Conservation (phyloP, 2,329 filamentous ascomycete genomes). For the Alternaria burnsii region DNA sequence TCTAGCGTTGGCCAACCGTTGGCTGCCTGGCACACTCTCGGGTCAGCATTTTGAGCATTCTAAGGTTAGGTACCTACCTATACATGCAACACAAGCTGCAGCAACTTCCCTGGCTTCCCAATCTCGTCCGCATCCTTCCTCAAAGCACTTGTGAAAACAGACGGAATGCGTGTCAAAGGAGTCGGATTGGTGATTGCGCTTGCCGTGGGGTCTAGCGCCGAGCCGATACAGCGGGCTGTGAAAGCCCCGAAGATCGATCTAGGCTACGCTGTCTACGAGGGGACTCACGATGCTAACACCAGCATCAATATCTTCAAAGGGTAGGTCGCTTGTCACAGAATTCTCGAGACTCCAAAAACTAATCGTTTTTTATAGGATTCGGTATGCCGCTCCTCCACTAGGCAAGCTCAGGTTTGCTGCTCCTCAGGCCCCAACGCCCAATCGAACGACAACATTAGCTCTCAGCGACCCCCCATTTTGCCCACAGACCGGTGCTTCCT, state of each 20-base stretch:
- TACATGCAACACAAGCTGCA: background rate
- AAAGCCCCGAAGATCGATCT: constrained; percentile 41
- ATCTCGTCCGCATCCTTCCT: background rate
- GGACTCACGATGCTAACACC: constrained; percentile 32
- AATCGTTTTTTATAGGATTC: constrained; percentile 35
- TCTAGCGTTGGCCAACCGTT: background rate
- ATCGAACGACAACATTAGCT: constrained; percentile 53
- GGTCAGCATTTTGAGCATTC: background rate
- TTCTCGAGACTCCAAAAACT: background rate
- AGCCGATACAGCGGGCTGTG: constrained; percentile 33
- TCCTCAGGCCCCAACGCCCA: constrained; percentile 55
- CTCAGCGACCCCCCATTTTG: constrained; percentile 54
- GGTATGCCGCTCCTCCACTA: constrained; percentile 63
- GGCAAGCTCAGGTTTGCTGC: constrained; percentile 62
- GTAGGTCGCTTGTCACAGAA: constrained; percentile 14
- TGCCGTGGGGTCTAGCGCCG: constrained; percentile 23
- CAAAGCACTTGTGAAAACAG: background rate
- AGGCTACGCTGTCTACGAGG: constrained; percentile 45
- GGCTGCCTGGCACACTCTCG: background rate
- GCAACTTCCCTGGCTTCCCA: background rate
- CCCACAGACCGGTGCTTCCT: constrained; percentile 44
- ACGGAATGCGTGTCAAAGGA: background rate
- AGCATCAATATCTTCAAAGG: constrained; percentile 46
- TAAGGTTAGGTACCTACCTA: too few relatives aligned
- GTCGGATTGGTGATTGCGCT: constrained; percentile 29